These are phyloP conservation scores for Chondrostereum purpureum DNA, from an alignment of 1,284 basidiomycete genomes.

Conservation along the genomic window DNA sequence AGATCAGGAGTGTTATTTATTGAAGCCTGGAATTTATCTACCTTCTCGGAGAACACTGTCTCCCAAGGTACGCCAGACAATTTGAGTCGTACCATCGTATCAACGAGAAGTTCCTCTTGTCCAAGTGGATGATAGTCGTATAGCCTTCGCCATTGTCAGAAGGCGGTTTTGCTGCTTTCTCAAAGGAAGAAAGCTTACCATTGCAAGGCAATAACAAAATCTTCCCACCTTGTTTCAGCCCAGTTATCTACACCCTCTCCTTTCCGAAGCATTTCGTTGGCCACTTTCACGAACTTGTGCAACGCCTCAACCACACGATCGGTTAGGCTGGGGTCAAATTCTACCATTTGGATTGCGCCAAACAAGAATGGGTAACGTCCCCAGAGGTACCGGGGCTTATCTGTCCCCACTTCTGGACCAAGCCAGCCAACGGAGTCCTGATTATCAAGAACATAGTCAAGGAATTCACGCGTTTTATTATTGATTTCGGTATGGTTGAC, in stretches of 20 bases:
- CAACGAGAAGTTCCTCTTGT: slow-evolving; percentile 42
- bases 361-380: slow-evolving; percentile 41
- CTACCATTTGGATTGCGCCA: slow-evolving; percentile 49
- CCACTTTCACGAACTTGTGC: slow-evolving; percentile 46
- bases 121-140: slow-evolving; percentile 48
- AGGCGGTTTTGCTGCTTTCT: not conserved
- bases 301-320: slow-evolving; percentile 39
- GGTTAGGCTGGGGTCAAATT: slow-evolving; percentile 38
- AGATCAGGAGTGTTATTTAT: not conserved
- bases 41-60: slow-evolving; percentile 29
- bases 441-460: slow-evolving; percentile 47
- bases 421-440: slow-evolving; percentile 53
- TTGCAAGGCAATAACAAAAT: slow-evolving; percentile 47
- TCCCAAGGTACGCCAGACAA: slow-evolving; percentile 50
- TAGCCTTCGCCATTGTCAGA: slow-evolving; percentile 28
- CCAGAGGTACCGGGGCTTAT: slow-evolving; percentile 50
- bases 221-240: slow-evolving; percentile 52
- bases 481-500: slow-evolving; percentile 39
- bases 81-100: slow-evolving; percentile 50
- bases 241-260: slow-evolving; percentile 46
- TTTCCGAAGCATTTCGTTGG: slow-evolving; percentile 48
- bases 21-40: slow-evolving; percentile 14
- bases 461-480: slow-evolving; percentile 40
- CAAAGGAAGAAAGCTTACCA: slow-evolving; percentile 31
- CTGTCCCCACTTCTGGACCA: slow-evolving; percentile 48